Percentiles rank a stretch among this genome's conserved stretches.
Conservation (phyloP, 768 basidiomycete species). For the Suillus sp. region DNA sequence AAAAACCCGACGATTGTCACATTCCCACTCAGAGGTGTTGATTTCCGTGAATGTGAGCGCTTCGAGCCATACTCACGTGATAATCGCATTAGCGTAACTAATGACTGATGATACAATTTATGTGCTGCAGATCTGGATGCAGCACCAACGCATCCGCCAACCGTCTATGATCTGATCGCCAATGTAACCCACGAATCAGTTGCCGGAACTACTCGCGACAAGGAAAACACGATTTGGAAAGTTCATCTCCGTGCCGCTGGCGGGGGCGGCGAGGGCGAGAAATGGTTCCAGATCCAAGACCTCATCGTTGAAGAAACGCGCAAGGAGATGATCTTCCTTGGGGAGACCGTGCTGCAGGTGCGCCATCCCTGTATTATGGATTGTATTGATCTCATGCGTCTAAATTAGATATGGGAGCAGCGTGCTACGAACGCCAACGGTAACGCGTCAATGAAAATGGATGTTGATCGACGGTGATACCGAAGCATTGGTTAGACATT, state of each 20-base stretch:
- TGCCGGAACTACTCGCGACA: constrained; percentile 93
- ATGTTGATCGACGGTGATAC: constrained; percentile 33
- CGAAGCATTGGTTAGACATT: constrained; percentile 7
- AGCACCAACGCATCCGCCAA: constrained; percentile 56
- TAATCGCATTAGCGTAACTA: constrained; percentile 27
- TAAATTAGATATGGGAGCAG: constrained; percentile 63
- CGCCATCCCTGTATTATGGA: constrained; percentile 15
- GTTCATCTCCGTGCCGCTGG: constrained; percentile 78
- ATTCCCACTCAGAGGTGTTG: constrained; percentile 91
- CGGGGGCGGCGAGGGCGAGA: constrained; percentile 80
- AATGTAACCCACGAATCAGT: constrained; percentile 96
- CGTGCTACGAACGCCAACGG: constrained; percentile 33
- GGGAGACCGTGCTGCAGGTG: constrained; percentile 96
- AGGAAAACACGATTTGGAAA: constrained; percentile 92
- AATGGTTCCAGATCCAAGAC: constrained; percentile 97
- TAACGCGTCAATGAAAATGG: constrained; percentile 29
- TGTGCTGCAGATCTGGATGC: constrained; percentile 72
- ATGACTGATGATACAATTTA: constrained; percentile 26
- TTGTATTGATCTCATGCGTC: constrained; percentile 18
- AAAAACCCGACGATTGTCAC: constrained; percentile 99
- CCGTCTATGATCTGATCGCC: constrained; percentile 90
- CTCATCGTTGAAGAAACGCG: constrained; percentile 95
- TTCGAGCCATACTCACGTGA: constrained; percentile 27
- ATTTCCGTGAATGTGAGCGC: constrained; percentile 85
- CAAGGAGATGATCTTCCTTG: constrained; percentile 97